phyloP scores from a whole-genome alignment of 2,329 filamentous ascomycete genomes.

The Cordyceps pruinosa region DNA sequence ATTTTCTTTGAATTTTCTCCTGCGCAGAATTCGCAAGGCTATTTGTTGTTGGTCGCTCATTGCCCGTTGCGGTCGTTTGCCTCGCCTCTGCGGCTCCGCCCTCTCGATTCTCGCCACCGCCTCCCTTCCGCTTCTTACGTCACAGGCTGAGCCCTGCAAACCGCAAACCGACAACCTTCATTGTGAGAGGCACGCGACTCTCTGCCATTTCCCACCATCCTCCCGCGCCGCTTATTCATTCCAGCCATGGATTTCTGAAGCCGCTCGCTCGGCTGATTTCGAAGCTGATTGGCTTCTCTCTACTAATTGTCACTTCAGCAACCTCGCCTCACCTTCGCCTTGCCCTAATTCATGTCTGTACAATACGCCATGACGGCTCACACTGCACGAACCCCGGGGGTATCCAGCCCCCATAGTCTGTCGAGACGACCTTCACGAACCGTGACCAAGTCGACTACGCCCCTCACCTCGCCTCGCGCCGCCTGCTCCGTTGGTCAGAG shows the following conservation, averaged over 20 bases:
- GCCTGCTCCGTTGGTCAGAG: conserved; percentile 50
- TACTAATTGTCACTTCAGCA: neutral
- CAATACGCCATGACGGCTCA: conserved; percentile 12
- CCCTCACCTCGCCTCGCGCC: conserved; percentile 44
- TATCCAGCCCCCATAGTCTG: conserved; percentile 7
- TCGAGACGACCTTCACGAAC: conserved; percentile 10
- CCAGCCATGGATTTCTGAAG: conserved; percentile 6
- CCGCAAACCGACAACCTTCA: conserved; percentile 7
- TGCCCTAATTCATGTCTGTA: conserved; percentile 4
- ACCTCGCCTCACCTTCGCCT: neutral
- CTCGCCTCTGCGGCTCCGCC: conserved; percentile 6
- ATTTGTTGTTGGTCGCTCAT: neutral
- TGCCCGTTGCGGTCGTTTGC: neutral
- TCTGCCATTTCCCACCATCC: neutral
- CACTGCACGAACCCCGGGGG: conserved; percentile 9
- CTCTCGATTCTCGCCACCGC: conserved; percentile 8
- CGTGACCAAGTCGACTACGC: conserved; percentile 40
- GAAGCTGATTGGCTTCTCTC: conserved; percentile 3
- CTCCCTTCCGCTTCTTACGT: conserved; percentile 5
- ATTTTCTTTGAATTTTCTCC: neutral
- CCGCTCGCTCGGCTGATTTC: neutral
- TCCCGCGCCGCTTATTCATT: neutral
- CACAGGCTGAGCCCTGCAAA: conserved; percentile 10
- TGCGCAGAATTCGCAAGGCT: neutral
- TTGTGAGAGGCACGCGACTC: neutral